Base-by-base conservation (phyloP, 495 filamentous ascomycete genomes). In the Filosporella fistucella region DNA sequence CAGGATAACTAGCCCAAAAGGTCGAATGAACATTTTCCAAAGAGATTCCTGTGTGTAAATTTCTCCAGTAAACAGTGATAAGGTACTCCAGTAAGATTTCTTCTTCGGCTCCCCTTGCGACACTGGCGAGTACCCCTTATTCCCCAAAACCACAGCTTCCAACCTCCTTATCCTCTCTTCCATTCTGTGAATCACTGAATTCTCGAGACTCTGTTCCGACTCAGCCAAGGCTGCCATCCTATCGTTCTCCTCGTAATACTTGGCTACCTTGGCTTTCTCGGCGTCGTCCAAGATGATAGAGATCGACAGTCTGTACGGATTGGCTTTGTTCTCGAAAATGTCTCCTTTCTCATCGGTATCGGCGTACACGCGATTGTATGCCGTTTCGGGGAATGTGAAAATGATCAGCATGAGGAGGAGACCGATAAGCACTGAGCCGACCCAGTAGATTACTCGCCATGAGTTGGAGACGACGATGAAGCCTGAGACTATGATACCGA, bases 341-440 rank as follows among this genome's bases (percentile, higher is more conserved):
- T 28, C 22, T 12, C 37, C 38, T n/a, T n/a, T n/a, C 20, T 42
- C 23, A 8, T 49, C 38, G 5, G 11, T 20, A 17, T 48, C 24
- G 14, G 29, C 26, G 18, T 48, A 48, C 3, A 30, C 23, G 35
- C 17, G 66, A 58, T 52, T 59, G 57, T 61, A 77, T 4, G 66
- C 63, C 1, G 74, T 79, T 54, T 79, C 75, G 3, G 75, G 75
- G 35, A 77, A 73, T n/a, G 67, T 68, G 41, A 72, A 67, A 46
- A 74, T 54, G 11, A 72, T 65, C 5, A 77, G 45, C 6, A 76
- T 45, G 8, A 70, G 68, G 20, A 69, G 49, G 26, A 55, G 40
- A 23, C 68, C 73, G 44, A 76, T 65, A 14, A 76, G 45, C 20
- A 65, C 67, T 5, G 64, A 43, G 5, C 66, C 68, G 9, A 76